These are phyloP conservation scores for Ramalina intermedia DNA, from an alignment of 495 filamentous ascomycete genomes.

Conservation along the genomic window DNA sequence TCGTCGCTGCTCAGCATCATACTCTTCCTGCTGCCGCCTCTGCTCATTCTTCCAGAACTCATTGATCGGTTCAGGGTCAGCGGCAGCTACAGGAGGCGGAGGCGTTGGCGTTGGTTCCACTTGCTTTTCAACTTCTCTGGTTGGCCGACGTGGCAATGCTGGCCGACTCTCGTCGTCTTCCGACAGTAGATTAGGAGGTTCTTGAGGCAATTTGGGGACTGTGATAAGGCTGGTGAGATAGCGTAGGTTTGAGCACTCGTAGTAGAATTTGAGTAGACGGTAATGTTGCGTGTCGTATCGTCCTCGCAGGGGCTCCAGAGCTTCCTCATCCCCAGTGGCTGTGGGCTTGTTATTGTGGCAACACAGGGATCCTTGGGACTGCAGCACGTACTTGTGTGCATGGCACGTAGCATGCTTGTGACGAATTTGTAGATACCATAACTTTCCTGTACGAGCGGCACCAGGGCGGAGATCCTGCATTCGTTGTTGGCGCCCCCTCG, in stretches of 20 bases:
- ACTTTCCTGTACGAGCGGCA: constrained; percentile 89
- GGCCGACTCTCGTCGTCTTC: constrained; percentile 66
- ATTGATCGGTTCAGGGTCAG: constrained; percentile 84
- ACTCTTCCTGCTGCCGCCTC: constrained; percentile 78
- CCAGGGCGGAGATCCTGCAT: constrained; percentile 85
- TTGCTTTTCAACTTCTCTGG: constrained; percentile 42
- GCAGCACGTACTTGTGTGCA: constrained; percentile 70
- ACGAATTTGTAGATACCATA: constrained; percentile 97
- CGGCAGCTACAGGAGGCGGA: constrained; percentile 43
- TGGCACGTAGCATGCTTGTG: constrained; percentile 86
- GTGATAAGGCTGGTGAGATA: constrained; percentile 94
- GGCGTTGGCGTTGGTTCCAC: constrained; percentile 56
- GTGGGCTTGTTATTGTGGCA: constrained; percentile 5
- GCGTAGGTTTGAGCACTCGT: constrained; percentile 92
- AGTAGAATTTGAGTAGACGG: constrained; percentile 92
- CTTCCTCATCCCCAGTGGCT: constrained; percentile 91
- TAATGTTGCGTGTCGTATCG: constrained; percentile 93
- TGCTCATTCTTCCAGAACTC: constrained; percentile 97
- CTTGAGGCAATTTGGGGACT: constrained; percentile 86
- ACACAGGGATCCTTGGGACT: neutral
- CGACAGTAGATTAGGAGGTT: constrained; percentile 74
- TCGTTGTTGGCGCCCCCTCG: constrained; percentile 83
- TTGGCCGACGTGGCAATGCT: constrained; percentile 65
- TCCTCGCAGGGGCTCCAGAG: constrained; percentile 72
- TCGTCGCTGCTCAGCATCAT: constrained; percentile 79